Conservation (phyloP, 306 rosid genomes). For the Cicer yamashitae region DNA sequence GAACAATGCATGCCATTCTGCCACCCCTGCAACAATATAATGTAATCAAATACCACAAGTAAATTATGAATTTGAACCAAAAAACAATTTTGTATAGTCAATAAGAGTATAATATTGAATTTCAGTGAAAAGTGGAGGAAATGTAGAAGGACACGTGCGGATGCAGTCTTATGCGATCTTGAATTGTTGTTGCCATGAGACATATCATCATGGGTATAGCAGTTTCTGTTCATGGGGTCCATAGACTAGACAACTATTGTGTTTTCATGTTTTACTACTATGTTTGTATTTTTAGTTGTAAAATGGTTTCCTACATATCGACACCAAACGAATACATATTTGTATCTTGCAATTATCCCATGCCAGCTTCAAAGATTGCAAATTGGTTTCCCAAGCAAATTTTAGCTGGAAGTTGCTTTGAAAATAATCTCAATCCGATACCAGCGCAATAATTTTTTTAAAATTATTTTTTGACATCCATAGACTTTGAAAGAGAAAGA, state of each 20-base stretch:
- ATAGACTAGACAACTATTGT: constrained; percentile 26
- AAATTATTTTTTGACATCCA: too few relatives aligned
- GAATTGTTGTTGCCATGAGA: constrained; percentile 50
- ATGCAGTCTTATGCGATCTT: constrained; percentile 52
- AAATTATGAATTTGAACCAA: constrained; percentile 15
- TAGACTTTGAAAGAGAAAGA: too few relatives aligned
- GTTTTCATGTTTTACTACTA: background rate
- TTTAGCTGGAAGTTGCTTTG: background rate
- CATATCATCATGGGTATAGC: constrained; percentile 70
- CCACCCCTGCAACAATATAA: constrained; percentile 52
- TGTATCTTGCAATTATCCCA: background rate
- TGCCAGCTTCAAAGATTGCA: background rate
- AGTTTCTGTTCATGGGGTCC: constrained; percentile 65
- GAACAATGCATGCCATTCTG: constrained; percentile 73
- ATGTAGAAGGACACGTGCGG: constrained; percentile 55
- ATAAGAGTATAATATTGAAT: constrained; percentile 37
- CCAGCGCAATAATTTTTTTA: background rate
- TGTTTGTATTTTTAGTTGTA: background rate
- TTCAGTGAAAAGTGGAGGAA: constrained; percentile 57
- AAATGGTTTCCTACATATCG: background rate
- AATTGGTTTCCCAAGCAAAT: background rate
- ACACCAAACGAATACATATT: background rate
- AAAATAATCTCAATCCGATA: background rate
- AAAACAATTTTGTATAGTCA: background rate
- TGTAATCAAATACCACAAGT: constrained; percentile 21